Evolutionary conservation across 257 asterid species (phyloP).

Genomic region (Petrea volubilis): DNA sequence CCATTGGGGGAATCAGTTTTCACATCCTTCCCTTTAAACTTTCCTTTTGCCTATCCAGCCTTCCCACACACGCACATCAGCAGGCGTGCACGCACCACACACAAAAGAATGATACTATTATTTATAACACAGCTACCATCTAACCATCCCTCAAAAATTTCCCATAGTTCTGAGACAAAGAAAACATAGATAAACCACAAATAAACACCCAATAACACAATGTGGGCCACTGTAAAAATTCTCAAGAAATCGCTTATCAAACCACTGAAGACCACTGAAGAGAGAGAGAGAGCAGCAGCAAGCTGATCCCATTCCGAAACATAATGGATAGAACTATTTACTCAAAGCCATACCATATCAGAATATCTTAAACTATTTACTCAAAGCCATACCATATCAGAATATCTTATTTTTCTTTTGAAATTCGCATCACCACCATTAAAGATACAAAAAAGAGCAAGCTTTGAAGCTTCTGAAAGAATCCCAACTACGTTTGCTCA

Average conservation of each 20-base stretch:
- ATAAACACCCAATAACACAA: neutral
- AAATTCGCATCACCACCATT: constrained; percentile 12
- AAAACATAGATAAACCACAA: constrained; percentile 1
- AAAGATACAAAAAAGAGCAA: neutral
- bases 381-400: neutral
- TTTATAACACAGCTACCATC: neutral
- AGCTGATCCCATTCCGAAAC: neutral
- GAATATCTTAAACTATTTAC: neutral
- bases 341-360: constrained; percentile 14
- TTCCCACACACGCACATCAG: too few relatives aligned
- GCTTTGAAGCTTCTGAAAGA: neutral
- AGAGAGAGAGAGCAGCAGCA: neutral
- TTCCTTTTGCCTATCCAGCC: constrained; percentile 6
- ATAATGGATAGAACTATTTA: constrained; percentile 9
- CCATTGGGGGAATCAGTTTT: neutral
- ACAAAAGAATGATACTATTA: too few relatives aligned
- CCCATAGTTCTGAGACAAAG: neutral
- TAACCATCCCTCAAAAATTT: neutral
- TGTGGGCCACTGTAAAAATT: neutral
- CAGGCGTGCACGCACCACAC: too few relatives aligned
- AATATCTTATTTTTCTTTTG: too few relatives aligned
- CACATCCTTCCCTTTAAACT: neutral
- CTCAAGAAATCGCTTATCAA: neutral
- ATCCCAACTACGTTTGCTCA: constrained; percentile 10
- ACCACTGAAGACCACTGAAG: neutral